Evolutionary conservation across 2,329 filamentous ascomycete species (phyloP), one percentile per base, ranked within the genome.

Genomic region (Phyllachora maydis): DNA sequence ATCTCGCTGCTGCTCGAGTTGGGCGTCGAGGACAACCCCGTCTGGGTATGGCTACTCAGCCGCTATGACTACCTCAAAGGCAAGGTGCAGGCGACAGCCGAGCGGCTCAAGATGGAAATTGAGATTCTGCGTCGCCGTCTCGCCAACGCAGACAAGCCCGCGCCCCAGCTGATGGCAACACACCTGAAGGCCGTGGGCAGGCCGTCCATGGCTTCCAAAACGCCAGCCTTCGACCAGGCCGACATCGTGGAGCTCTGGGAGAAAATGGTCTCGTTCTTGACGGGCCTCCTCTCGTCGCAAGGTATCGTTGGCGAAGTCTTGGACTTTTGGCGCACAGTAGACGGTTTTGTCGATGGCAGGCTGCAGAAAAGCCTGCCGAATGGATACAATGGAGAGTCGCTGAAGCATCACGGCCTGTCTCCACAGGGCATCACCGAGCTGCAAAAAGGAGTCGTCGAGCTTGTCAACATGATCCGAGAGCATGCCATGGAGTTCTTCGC

Each of bases 221-320:
- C 55, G 7, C 55, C 60, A 13, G 64, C 70, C 8, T 59, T 82
- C n/a, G 88, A 98, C 43, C 68, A 72, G 0, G 51, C 72, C 3
- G 73, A 85, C 22, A 63, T 93, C 9, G 62, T 91, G 32, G 82
- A 92, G 34, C 63, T 95, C 29, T 98, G 88, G 88, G 83, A 93
- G 38, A 79, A 83, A 42, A 70, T 91, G 32, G 55, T 79, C 28
- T 54, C 62, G 1, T 88, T 81, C 31, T 45, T 95, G 29, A 70
- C 54, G 7, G 66, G 63, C 19, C 57, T 98, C 18, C 54, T 98
- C 0, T 83, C 81, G 0, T 50, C 70, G 5, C 69, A 72, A 31
- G 88, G 88, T 4, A 59, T 95, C 10, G 54, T 98, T 5, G 82
- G 81, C 1, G 88, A 98, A 43, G 65, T 95, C 2, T 50, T 91